A percentile compares a stretch with the other conserved stretches of the same genome.
phyloP scores from a whole-genome alignment of 2,329 filamentous ascomycete species.

The Arthrobotrys sphaeroides region DNA sequence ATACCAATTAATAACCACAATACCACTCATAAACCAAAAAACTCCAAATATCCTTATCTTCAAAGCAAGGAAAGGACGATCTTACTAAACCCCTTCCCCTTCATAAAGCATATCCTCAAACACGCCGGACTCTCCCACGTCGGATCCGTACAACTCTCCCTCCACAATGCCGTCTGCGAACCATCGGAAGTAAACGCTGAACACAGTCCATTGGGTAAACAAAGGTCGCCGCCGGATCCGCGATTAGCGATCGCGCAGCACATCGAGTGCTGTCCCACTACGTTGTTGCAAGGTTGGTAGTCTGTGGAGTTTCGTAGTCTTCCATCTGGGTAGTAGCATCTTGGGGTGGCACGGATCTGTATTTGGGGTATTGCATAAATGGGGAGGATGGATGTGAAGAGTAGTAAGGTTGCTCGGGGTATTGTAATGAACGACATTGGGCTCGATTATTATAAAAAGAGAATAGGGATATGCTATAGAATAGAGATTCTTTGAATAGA shows the following conservation, averaged over 20 bases:
- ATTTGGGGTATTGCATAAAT: too few species aligned
- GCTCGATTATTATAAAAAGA: too few species aligned
- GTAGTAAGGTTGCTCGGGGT: too few species aligned
- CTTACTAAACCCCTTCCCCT: constrained; percentile 12
- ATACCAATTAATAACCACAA: background rate
- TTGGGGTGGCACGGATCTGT: too few species aligned
- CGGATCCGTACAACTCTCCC: constrained; percentile 56
- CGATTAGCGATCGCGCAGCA: constrained; percentile 31
- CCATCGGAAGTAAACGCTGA: background rate
- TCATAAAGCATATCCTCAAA: constrained; percentile 55
- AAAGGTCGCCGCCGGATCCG: background rate
- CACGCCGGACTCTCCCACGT: constrained; percentile 56
- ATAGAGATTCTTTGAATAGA: too few species aligned
- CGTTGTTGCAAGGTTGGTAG: constrained; percentile 31
- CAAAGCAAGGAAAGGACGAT: too few species aligned
- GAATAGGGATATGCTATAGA: too few species aligned
- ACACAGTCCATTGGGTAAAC: constrained; percentile 20
- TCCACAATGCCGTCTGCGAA: constrained; percentile 33
- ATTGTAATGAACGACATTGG: too few species aligned
- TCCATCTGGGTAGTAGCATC: constrained; percentile 31
- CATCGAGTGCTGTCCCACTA: constrained; percentile 17
- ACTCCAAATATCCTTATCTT: background rate
- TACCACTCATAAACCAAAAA: too few species aligned
- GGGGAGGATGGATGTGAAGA: too few species aligned
- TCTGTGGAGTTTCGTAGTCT: constrained; percentile 22